Evolutionary conservation across 352 stramenopile genomes (phyloP).

Genomic region (Thraustochytrium sp.): DNA sequence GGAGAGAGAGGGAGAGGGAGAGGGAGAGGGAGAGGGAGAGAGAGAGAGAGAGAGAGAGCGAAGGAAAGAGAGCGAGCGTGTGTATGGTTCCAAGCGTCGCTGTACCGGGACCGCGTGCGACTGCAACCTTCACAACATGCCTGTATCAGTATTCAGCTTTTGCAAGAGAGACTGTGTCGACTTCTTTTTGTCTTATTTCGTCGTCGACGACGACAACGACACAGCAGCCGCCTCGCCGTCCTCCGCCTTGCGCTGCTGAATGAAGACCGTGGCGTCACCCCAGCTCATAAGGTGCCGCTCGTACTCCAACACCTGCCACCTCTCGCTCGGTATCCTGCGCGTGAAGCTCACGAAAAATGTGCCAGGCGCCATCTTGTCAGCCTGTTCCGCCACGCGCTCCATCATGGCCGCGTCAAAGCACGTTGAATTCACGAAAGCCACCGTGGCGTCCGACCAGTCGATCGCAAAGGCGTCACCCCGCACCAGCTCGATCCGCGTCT

Average conservation of each 20-base stretch:
- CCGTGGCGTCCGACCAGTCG: constrained; percentile 63
- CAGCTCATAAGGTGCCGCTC: constrained; percentile 54
- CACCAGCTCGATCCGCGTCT: constrained; percentile 64
- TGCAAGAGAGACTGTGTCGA: too few relatives aligned
- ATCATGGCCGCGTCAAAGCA: constrained; percentile 71
- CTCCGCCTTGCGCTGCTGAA: constrained; percentile 47
- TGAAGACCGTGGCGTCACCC: constrained; percentile 58
- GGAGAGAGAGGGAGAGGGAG: background rate
- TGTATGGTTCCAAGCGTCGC: too few relatives aligned
- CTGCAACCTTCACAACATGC: too few relatives aligned
- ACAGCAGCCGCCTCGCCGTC: background rate
- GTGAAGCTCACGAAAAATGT: constrained; percentile 56
- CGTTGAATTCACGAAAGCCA: constrained; percentile 81
- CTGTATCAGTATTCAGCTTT: too few relatives aligned
- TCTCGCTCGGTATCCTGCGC: constrained; percentile 48
- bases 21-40: too few relatives aligned
- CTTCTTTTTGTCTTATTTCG: too few relatives aligned
- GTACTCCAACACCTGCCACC: constrained; percentile 54
- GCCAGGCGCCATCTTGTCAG: constrained; percentile 47
- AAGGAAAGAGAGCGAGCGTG: too few relatives aligned
- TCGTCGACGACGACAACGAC: too few relatives aligned
- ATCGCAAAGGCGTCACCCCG: constrained; percentile 62
- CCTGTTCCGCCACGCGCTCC: constrained; percentile 44
- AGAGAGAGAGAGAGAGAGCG: too few relatives aligned
- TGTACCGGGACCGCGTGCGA: too few relatives aligned